Conservation (phyloP, 345 rosid species). For the Euphorbia peplus region DNA sequence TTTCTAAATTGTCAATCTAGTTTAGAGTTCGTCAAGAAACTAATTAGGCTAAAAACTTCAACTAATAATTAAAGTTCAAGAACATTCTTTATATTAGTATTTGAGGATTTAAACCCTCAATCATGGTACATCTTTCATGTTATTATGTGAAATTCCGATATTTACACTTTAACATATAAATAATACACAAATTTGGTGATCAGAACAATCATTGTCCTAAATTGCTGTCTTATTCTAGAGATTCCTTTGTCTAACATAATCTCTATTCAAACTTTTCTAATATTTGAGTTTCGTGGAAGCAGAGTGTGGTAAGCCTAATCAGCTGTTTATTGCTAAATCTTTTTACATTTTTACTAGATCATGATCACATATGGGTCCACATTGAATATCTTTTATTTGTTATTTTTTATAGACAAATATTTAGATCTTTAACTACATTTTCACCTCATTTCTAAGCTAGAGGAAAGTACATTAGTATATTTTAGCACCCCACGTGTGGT, state of each 20-base stretch:
- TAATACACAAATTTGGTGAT: background rate
- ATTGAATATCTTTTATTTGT: background rate
- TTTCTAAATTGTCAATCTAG: background rate
- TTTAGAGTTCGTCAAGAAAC: no score
- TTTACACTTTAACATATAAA: background rate
- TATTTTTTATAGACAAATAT: no score
- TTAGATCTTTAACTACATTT: no score
- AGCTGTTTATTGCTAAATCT: background rate
- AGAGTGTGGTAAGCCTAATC: no score
- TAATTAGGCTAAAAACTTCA: no score
- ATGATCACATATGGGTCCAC: conserved; percentile 5
- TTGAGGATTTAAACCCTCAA: no score
- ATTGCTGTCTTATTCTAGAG: background rate
- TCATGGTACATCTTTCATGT: no score
- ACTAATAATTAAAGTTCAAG: no score
- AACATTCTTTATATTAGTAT: no score
- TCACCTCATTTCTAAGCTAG: background rate
- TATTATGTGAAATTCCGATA: no score
- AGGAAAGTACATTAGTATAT: background rate
- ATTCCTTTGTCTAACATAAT: background rate
- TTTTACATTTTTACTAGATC: background rate
- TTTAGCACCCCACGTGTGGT: conserved; percentile 12
- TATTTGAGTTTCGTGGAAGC: no score
- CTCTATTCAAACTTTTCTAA: background rate
- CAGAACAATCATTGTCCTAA: background rate